Evolutionary conservation across 2,329 filamentous ascomycete genomes (phyloP).

Genomic region (Xylariaceae sp.): DNA sequence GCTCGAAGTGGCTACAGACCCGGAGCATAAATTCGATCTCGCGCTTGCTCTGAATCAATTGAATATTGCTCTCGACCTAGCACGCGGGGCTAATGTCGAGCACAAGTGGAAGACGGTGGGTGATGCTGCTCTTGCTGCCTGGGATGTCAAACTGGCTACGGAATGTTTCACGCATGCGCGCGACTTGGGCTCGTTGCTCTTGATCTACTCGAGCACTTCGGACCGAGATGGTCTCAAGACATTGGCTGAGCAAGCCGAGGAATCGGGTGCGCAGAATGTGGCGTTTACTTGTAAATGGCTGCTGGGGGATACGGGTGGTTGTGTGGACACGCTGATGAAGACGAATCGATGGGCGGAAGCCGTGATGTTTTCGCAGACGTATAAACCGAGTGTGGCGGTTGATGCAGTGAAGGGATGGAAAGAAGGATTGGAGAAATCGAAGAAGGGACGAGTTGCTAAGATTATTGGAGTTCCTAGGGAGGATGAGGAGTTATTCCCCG

Average conservation of each 20-base stretch:
- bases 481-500: constrained; percentile 85
- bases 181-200: constrained; percentile 80
- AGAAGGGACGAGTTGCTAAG: constrained; percentile 79
- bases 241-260: constrained; percentile 69
- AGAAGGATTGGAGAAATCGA: constrained; percentile 70
- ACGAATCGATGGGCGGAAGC: constrained; percentile 81
- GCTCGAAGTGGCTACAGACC: constrained; percentile 86
- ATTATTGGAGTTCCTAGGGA: constrained; percentile 76
- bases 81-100: constrained; percentile 76
- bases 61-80: constrained; percentile 78
- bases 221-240: constrained; percentile 67
- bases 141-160: constrained; percentile 82
- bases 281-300: constrained; percentile 90
- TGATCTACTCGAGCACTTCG: constrained; percentile 81
- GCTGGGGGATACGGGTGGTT: constrained; percentile 73
- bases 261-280: constrained; percentile 79
- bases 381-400: constrained; percentile 73
- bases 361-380: constrained; percentile 88
- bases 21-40: constrained; percentile 94
- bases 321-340: constrained; percentile 70
- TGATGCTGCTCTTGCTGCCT: constrained; percentile 77
- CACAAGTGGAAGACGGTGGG: constrained; percentile 99
- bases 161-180: constrained; percentile 91
- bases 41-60: constrained; percentile 78
- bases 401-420: constrained; percentile 76